These are phyloP conservation scores for Microdochium bolleyi DNA, from an alignment of 2,329 filamentous ascomycete species.

Conservation along the genomic window DNA sequence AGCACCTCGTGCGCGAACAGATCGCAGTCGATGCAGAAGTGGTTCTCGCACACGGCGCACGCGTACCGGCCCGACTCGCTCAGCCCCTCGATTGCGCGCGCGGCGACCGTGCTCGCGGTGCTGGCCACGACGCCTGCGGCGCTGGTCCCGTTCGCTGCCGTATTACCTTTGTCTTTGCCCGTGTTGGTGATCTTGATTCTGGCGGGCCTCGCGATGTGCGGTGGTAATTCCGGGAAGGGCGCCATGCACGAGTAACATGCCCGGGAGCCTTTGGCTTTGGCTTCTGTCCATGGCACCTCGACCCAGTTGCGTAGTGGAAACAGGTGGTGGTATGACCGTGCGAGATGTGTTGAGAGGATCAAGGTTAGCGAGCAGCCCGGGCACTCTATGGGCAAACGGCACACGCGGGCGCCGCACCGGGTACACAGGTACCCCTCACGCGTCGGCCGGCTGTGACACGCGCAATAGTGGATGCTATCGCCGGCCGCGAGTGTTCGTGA, in stretches of 20 bases:
- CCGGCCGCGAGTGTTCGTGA: constrained; percentile 69
- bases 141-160: constrained; percentile 1
- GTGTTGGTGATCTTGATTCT: constrained; percentile 13
- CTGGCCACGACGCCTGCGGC: no score
- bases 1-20: constrained; percentile 89
- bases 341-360: constrained; percentile 88
- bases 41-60: constrained; percentile 76
- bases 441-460: constrained; percentile 78
- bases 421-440: constrained; percentile 88
- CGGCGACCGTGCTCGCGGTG: constrained; percentile 9
- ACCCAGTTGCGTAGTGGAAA: constrained; percentile 88
- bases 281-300: constrained; percentile 67
- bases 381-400: constrained; percentile 81
- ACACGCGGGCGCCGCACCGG: constrained; percentile 82
- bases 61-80: constrained; percentile 85
- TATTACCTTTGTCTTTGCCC: constrained; percentile 7
- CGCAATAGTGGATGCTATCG: constrained; percentile 66
- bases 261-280: constrained; percentile 50
- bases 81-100: constrained; percentile 47
- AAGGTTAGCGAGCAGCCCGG: constrained; percentile 86
- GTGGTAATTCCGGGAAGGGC: constrained; percentile 55
- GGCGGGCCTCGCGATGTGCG: constrained; percentile 6
- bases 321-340: constrained; percentile 86
- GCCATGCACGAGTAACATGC: constrained; percentile 75
- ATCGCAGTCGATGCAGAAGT: constrained; percentile 98